Base-by-base conservation (phyloP, 73 alveolate genomes). In the Symbiodinium pilosum region DNA sequence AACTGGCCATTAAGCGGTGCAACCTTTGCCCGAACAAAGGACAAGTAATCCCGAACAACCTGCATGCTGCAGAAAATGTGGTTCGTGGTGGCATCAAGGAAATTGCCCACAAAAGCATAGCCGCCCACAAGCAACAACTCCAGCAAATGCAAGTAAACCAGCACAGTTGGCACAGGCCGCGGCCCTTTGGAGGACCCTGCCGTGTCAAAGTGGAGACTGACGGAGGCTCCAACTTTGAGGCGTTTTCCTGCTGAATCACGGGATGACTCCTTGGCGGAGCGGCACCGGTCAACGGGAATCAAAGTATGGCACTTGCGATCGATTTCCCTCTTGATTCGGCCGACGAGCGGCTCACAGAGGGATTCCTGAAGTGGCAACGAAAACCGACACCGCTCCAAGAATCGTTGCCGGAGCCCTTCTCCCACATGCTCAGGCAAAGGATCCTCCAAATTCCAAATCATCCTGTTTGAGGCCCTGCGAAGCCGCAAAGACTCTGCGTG, bases 251-350 rank as follows among this genome's bases (percentile, higher is more conserved):
- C 84, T 32, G 43, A 30, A 2, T 7, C 41, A 9, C 84, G 41
- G 43, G 84, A 42, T 4, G 84, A 0, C 26, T 71, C 44, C 26
- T n/a, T 28, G 6, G 84, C 84, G 2, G 84, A 69, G n/a, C 84
- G 41, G 43, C 8, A 5, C 8, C 44, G 43, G 24, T 71, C 84
- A 2, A 71, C 84, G 21, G 84, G 21, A 21, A 71, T 71, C 43
- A 71, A n/a, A 0, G 84, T 71, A 43, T 71, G 84, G 43, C 43
- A 2, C 43, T 71, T 71, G 9, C 84, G 14, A 12, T 71, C 84
- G 21, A 71, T 71, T 28, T 11, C 84, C 26, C 84, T 18, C 84
- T 71, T 71, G 84, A 71, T n/a, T 28, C 84, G 84, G 84, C 84
- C 84, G 12, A 71, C 43, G 24, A 71, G 1, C 4, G 84, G 84